A percentile compares a stretch with the other conserved stretches of the same genome.
Evolutionary conservation across 2,329 filamentous ascomycete genomes (phyloP).

Genomic region (Sordariomycetes sp.): DNA sequence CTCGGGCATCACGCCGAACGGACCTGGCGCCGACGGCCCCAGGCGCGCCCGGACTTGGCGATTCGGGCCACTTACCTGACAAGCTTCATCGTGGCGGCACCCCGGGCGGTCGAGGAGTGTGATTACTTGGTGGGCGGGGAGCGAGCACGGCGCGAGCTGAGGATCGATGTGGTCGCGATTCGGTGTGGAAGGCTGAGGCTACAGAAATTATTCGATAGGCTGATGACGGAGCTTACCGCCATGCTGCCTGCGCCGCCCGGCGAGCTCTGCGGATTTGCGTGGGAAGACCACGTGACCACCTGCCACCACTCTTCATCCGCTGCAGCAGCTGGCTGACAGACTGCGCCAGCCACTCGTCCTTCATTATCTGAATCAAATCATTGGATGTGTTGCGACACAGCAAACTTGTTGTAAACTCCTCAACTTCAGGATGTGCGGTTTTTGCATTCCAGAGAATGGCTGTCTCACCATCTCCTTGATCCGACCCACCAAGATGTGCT

Average conservation of each 20-base stretch:
- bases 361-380: too few relatives aligned
- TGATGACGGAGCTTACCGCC: conserved; percentile 4
- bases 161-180: background rate
- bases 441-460: background rate
- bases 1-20: background rate
- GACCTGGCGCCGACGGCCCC: background rate
- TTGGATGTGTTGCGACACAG: too few relatives aligned
- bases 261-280: background rate
- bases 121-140: background rate
- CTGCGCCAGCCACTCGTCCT: too few relatives aligned
- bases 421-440: background rate
- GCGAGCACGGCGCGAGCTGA: background rate
- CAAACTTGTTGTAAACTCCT: too few relatives aligned
- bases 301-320: background rate
- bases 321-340: too few relatives aligned
- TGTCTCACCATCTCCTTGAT: background rate
- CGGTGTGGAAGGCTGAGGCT: conserved; percentile 1
- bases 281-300: background rate
- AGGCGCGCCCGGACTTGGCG: background rate
- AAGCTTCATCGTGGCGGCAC: conserved; percentile 72
- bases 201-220: conserved; percentile 4
- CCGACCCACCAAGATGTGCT: background rate
- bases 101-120: background rate
- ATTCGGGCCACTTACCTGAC: conserved; percentile 59
- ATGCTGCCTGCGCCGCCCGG: background rate